A percentile compares a stretch with the other conserved stretches of the same genome.
Conservation (phyloP, 225 moss, liverwort and hornwort genomes). For the Polytrichum commune region DNA sequence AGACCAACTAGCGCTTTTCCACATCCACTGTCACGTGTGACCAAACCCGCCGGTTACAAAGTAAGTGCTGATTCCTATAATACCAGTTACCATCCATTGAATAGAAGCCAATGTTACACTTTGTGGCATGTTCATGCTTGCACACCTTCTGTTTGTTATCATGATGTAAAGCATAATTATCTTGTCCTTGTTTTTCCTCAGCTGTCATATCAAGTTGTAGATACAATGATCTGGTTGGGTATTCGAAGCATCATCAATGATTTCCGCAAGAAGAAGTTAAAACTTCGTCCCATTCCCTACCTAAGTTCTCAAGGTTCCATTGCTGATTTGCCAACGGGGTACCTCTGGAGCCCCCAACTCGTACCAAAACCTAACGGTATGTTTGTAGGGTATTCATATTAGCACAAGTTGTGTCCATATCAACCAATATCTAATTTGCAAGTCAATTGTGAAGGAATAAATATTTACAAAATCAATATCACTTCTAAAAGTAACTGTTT, state of each 20-base stretch:
- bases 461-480: no score
- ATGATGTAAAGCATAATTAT: neutral
- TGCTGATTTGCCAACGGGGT: slow-evolving; percentile 77
- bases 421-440: no score
- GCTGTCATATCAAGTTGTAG: slow-evolving; percentile 98
- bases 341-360: slow-evolving; percentile 98
- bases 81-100: neutral
- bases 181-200: slow-evolving; percentile 29
- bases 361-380: slow-evolving; percentile 90
- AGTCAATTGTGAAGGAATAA: no score
- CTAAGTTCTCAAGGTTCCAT: slow-evolving; percentile 94
- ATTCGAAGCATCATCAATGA: slow-evolving; percentile 93
- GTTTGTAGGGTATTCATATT: neutral
- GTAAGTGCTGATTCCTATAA: slow-evolving; percentile 31
- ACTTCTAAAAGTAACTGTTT: no score
- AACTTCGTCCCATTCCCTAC: slow-evolving; percentile 81
- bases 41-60: slow-evolving; percentile 59
- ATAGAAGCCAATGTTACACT: neutral
- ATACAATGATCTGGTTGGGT: slow-evolving; percentile 92
- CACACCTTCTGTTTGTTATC: neutral
- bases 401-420: no score
- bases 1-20: slow-evolving; percentile 91
- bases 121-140: slow-evolving; percentile 2
- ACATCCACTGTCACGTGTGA: slow-evolving; percentile 85
- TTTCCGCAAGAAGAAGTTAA: slow-evolving; percentile 86